A percentile compares a stretch with the other conserved stretches of the same genome.
Evolutionary conservation across 371 early-diverging fungal species (phyloP).

Genomic region (Lichtheimia corymbifera): DNA sequence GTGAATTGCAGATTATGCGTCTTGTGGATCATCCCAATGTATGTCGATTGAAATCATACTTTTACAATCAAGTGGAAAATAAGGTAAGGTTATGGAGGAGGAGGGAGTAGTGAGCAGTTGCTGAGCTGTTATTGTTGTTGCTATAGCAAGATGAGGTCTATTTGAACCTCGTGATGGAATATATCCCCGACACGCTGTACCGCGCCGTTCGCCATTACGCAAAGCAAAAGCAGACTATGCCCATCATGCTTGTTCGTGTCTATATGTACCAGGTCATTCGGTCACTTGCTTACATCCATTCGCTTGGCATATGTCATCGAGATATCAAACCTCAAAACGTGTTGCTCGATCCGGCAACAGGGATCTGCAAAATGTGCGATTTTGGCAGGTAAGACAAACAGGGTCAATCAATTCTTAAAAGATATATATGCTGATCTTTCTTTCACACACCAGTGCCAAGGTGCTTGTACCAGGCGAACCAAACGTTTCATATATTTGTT

Average conservation of each 20-base stretch:
- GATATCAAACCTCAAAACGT: slow-evolving; percentile 78
- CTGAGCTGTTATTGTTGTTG: slow-evolving; percentile 5
- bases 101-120: background rate
- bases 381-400: slow-evolving; percentile 81
- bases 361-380: slow-evolving; percentile 97
- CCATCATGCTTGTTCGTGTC: slow-evolving; percentile 85
- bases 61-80: slow-evolving; percentile 82
- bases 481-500: slow-evolving; percentile 98
- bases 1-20: slow-evolving; percentile 95
- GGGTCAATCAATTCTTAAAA: background rate
- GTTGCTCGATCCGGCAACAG: slow-evolving; percentile 72
- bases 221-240: slow-evolving; percentile 87
- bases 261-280: slow-evolving; percentile 97
- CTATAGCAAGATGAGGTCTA: slow-evolving; percentile 88
- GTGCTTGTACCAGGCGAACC: slow-evolving; percentile 93
- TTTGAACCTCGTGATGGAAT: slow-evolving; percentile 92
- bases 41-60: slow-evolving; percentile 83
- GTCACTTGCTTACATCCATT: slow-evolving; percentile 95
- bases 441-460: slow-evolving; percentile 76
- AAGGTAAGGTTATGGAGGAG: slow-evolving; percentile 50
- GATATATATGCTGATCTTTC: no score
- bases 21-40: slow-evolving; percentile 89
- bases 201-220: slow-evolving; percentile 83
- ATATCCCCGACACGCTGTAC: slow-evolving; percentile 93
- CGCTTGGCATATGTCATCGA: slow-evolving; percentile 68